Evolutionary conservation across 257 asterid genomes (phyloP), one percentile per base, ranked within the genome.

Genomic region (Oldenlandia corymbosa): DNA sequence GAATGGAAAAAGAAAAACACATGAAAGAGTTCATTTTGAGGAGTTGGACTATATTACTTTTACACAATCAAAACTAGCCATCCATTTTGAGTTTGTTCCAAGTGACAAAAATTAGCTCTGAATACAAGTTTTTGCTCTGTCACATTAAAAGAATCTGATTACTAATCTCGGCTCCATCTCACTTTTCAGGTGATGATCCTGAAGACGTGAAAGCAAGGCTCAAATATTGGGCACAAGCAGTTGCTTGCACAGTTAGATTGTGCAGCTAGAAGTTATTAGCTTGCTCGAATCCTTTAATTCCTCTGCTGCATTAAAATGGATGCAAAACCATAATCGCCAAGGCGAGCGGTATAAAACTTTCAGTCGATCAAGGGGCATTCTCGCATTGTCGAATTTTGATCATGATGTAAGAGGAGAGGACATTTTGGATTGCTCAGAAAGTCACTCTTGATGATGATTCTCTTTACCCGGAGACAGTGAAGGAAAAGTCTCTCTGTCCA

Each of bases 151-250:
- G n/a, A n/a, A n/a, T n/a, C n/a, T n/a, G n/a, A n/a, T n/a, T n/a
- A n/a, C n/a, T n/a, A n/a, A n/a, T n/a, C 31, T 51, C 57, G 20
- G 17, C 13, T 30, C 39, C n/a, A 9, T 61, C 31, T 62, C 3
- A 67, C 3, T 7, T 39, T 45, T 37, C 43, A 78, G 83, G 79
- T 64, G 83, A 78, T 64, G 77, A 74, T 69, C 83, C 83, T 30
- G 83, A 78, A 63, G 83, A 74, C 53, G 79, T 78, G 24, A 78
- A 78, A 60, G 79, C 83, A 54, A 74, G 83, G 70, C 79, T 78
- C 43, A 78, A 74, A 66, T 78, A 66, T 43, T 78, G 83, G 83
- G 83, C 83, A 11, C 79, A 78, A 55, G 77, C 83, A 18, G 79
- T 74, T 1, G 83, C 79, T 3, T 78, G 83, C 73, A 74, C 79